Base-by-base conservation (phyloP, 2,329 filamentous ascomycete genomes). In the Graphilbum sp. region DNA sequence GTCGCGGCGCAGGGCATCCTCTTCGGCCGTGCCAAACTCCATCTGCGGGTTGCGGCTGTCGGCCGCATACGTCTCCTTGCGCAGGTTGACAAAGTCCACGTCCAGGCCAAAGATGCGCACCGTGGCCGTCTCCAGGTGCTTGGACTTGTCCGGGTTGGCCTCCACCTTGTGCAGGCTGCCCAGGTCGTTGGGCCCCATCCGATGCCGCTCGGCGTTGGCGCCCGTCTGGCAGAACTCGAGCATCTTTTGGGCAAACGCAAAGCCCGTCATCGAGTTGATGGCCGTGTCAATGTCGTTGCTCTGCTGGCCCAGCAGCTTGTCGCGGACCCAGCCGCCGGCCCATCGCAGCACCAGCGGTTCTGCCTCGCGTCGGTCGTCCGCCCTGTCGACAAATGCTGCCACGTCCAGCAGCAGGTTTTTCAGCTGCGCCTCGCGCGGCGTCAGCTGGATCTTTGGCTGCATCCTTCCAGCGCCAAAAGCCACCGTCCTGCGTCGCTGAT, bases 131-230 rank as follows among this genome's bases (percentile, higher is more conserved):
- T 93, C 88, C 13, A 96, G 70, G 53, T 96, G 84, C 60, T 96
- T 96, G 17, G 86, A 94, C 60, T 94, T 95, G 51, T 95, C 86
- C 1, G 87, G 88, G 54, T 96, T 96, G 41, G 79, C 79, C 37
- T 80, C 79, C 47, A 95, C 88, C 56, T 85, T 92, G 64, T 95
- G 80, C 24, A 95, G 66, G 45, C 73, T 79, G 36, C 80, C 78
- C 38, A 90, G 65, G 40, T 78, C 76, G 37, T 69, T 67, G 16
- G 58, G 52, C 23, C 55, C 54, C 35, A 78, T 64, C 10, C 57
- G 59, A 49, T 87, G 79, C 50, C 74, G 76, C 37, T 69, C 61
- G 4, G 70, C 58, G 42, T 76, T 74, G 5, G 67, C 68, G 0
- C 70, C 62, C 20, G 64, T 58, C 36, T 70, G 68, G 51, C 84